These are phyloP conservation scores for Amanita fuliginea DNA, from an alignment of 768 basidiomycete species.

Conservation along the genomic window DNA sequence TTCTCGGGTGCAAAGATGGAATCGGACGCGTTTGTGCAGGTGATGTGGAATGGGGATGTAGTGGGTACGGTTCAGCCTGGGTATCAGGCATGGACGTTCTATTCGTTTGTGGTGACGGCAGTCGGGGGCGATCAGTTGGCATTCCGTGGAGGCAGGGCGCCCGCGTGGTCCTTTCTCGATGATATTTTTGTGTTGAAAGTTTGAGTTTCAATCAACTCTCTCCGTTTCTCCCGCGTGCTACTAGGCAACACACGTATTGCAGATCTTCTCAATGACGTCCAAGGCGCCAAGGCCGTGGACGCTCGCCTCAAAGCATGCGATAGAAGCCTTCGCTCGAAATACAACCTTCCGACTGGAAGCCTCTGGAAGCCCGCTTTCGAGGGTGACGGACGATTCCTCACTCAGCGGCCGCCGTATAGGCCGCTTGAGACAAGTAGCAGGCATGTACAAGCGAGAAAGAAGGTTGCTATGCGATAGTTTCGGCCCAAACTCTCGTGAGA, in stretches of 20 bases:
- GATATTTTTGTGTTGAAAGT: conserved; percentile 18
- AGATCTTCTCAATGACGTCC: no score
- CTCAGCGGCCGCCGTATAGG: not conserved
- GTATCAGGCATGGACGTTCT: conserved; percentile 26
- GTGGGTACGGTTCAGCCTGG: conserved; percentile 24
- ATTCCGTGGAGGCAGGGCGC: conserved; percentile 32
- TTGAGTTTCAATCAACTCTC: conserved; percentile 12
- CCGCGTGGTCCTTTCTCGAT: conserved; percentile 40
- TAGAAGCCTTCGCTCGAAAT: no score
- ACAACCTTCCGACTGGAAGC: no score
- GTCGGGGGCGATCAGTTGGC: conserved; percentile 25
- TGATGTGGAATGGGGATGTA: conserved; percentile 31
- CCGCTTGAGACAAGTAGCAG: not conserved
- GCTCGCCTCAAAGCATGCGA: no score
- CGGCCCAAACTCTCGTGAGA: not conserved
- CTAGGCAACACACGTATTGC: no score
- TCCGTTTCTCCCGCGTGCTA: no score
- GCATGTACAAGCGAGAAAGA: not conserved
- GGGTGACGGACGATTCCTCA: no score
- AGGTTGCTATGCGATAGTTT: not conserved
- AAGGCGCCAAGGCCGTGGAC: no score
- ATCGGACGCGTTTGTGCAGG: conserved; percentile 23
- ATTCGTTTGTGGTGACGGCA: conserved; percentile 23
- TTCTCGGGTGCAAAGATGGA: conserved; percentile 24
- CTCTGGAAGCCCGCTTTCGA: no score